Base-by-base conservation (phyloP, 1,284 basidiomycete genomes). In the Sporisorium iseilematis-ciliati region DNA sequence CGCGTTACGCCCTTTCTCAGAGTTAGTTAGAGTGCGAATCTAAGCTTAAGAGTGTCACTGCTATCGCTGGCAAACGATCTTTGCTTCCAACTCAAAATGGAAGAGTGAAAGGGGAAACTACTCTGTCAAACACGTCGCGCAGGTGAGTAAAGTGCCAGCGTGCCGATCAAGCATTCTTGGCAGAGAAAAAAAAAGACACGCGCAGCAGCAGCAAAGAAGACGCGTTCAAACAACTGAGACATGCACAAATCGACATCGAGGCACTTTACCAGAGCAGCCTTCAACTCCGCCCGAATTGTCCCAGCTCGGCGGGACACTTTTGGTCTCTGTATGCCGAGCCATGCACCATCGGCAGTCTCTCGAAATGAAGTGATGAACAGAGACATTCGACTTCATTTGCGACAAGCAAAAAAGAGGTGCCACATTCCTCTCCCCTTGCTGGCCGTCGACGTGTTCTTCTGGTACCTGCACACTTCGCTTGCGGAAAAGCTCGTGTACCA, bases 301-400 rank as follows among this genome's bases (percentile, higher is more conserved):
- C 49, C 49, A 51, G 49, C 49, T 51, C 49, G 49, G 49, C 33
- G 46, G 31, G 49, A 38, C 49, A 51, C 48, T 49, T 14, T 35
- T 35, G 33, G 33, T 8, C 33, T 3, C 33, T 3, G 45, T 26
- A 26, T 46, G 45, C 45, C 45, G 49, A 31, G 35, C 33, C 35
- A 38, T 38, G 35, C 35, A 38, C 35, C 35, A 38, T 38, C 35
- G 35, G 35, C 23, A 26, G 11, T 4, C 14, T n/a, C 14, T 48
- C 26, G 20, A 23, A 45, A n/a, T n/a, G n/a, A n/a, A n/a, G n/a
- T 48, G 46, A 48, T 12, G 23, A 31, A n/a, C n/a, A n/a, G 49
- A 29, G 26, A 5, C n/a, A n/a, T n/a, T 29, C 12, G 25, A n/a
- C n/a, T n/a, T n/a, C 3, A 26, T 4, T 29, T 49, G 25, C 6